Base-by-base conservation (phyloP, 2,329 filamentous ascomycete species). In the Byssoonygena ceratinophila region DNA sequence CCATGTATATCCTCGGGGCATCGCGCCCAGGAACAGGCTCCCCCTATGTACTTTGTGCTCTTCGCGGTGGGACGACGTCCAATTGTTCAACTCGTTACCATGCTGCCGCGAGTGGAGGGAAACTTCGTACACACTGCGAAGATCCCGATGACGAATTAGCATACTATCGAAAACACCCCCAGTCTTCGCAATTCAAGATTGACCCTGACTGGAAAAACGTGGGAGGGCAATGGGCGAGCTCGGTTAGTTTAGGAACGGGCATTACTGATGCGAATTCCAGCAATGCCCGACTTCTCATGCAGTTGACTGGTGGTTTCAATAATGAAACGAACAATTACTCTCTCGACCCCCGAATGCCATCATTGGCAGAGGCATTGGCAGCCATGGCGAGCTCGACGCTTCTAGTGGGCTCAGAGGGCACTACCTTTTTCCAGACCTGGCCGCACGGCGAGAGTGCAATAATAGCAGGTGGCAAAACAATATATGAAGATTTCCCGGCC, bases 351-450 rank as follows among this genome's bases (percentile, higher is more conserved):
- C 61, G 66, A 0, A 65, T 83, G 0, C 87, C 87, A 0, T 86
- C 82, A 1, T 74, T 86, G n/a, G 82, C 80, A 0, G 87, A 92
- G 66, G 82, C 83, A 0, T 64, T 92, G 0, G 84, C 85, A 0
- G 84, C 87, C 0, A 75, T 89, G 59, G 77, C 79, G 0, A 79
- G 80, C 3, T 82, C 78, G 32, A 87, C 84, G 0, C 65, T 89
- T 0, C 74, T 89, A 7, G 72, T 82, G 40, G 75, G 78, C 7
- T 69, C 80, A 1, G 67, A 78, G 7, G 74, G 79, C 52, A 70
- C 82, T 0, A 81, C 83, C 0, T 87, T 84, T 60, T 70, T 74
- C 0, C 77, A 80, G 34, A 74, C 67, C 50, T 84, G 78, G 74
- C 3, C n/a, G 7, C 18, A 49, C 20, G 32, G 37, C 36, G 46